Evolutionary conservation across 805 yeast species (phyloP), one percentile per base, ranked within the genome.

Genomic region (Kodamaea jinghongensis): DNA sequence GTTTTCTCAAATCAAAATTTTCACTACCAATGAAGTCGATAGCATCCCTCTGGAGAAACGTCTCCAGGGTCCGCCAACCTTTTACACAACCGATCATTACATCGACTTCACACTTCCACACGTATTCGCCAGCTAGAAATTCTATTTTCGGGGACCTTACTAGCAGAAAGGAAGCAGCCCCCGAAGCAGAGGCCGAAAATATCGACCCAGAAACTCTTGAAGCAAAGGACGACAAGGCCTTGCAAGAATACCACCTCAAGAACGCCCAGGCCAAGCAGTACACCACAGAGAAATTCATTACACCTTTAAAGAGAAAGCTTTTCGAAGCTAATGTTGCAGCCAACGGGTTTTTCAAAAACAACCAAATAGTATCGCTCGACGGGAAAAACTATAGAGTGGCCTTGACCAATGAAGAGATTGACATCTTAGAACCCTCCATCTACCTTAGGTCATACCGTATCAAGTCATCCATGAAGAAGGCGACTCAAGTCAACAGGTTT

Each of bases 381-480:
- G 81, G 79, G 25, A 66, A 69, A 39, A 47, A 55, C 28, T 84
- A 78, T 62, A 74, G 71, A 47, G 65, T 91, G 46, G 64, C 70
- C 25, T 71, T 91, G 38, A 67, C 78, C 3, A 65, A 67, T 28
- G 73, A 75, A 40, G 96, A 89, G 60, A 78, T 87, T 40, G 84
- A 83, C 39, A 76, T 81, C 2, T 71, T 91, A 44, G 96, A 89
- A 61, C 98, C 98, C 16, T 80, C 93, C 9, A 76, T 91, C n/a
- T 88, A 80, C 63, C 63, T 86, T 42, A 76, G 83, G 58, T 84
- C 95, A 8, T 82, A 73, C 70, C 76, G 98, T 62, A 74, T 90
- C 51, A 87, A 87, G 60, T 77, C 90, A n/a, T 82, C 95, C 4
- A 77, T 83, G 70, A 91, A 91, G 65, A 91, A 91, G 65, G 87